These are phyloP conservation scores for Claviceps sp. DNA, from an alignment of 2,329 filamentous ascomycete species.

Conservation along the genomic window DNA sequence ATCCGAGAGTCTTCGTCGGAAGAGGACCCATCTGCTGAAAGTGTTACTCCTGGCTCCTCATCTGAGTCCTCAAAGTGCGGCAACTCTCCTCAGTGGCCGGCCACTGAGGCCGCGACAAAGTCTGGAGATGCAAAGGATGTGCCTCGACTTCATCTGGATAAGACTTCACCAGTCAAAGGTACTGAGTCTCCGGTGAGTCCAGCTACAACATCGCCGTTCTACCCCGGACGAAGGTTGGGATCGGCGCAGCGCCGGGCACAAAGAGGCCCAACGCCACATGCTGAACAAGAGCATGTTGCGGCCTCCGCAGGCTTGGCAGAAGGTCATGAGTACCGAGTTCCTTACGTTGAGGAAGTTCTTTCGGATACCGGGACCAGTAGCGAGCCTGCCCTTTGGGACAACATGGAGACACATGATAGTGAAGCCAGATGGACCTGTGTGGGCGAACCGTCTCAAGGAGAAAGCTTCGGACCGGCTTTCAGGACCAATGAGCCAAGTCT, in stretches of 20 bases:
- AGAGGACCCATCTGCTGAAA: not conserved
- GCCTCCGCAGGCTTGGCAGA: not conserved
- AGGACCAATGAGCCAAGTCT: not conserved
- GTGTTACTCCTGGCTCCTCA: not conserved
- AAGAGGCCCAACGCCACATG: conserved; percentile 8
- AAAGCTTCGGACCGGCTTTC: not conserved
- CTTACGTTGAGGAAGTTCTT: conserved; percentile 9
- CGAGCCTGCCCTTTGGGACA: not conserved
- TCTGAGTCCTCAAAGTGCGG: not conserved
- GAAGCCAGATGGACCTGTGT: not conserved
- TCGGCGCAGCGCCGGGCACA: conserved; percentile 17
- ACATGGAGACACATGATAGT: not conserved
- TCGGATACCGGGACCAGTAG: not conserved
- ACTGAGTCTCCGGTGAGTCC: conserved; percentile 1
- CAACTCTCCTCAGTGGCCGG: not conserved
- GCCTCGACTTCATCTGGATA: not conserved
- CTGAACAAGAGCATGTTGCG: not conserved
- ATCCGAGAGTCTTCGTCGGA: not conserved
- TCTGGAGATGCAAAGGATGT: not conserved
- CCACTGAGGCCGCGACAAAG: not conserved
- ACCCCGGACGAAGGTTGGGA: conserved; percentile 12
- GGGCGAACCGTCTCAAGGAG: not conserved
- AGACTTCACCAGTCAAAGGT: not conserved
- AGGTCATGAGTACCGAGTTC: conserved; percentile 6
- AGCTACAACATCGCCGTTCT: conserved; percentile 8